A percentile compares a stretch with the other conserved stretches of the same genome.
Conservation (phyloP, 495 filamentous ascomycete genomes). For the Trichoderma reesei region DNA sequence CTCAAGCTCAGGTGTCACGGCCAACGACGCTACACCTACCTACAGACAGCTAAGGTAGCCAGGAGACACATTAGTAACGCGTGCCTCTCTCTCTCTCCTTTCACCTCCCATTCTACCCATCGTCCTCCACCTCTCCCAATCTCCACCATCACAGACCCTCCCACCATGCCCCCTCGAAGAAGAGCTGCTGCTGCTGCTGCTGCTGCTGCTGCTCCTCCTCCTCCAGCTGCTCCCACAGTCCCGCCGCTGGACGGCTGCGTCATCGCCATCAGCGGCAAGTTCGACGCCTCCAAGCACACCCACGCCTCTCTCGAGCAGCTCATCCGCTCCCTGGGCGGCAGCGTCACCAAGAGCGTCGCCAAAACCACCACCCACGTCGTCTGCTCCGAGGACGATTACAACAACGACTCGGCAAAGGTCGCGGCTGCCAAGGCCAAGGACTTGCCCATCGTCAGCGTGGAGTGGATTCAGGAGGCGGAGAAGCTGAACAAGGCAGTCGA, state of each 20-base stretch:
- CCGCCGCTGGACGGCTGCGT: neutral
- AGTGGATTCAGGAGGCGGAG: constrained; percentile 52
- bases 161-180: neutral
- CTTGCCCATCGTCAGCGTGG: constrained; percentile 48
- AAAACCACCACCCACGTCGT: constrained; percentile 51
- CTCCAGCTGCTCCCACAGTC: neutral
- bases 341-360: constrained; percentile 35
- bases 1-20: no score
- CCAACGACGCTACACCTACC: no score
- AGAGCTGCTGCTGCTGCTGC: neutral
- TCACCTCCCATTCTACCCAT: neutral
- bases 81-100: neutral
- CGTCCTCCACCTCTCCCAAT: neutral
- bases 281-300: constrained; percentile 34
- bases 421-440: constrained; percentile 35
- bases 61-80: no score
- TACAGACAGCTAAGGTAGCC: no score
- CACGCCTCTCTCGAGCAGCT: constrained; percentile 38
- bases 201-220: no score
- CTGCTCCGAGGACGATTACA: constrained; percentile 41
- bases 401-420: constrained; percentile 40
- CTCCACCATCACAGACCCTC: neutral
- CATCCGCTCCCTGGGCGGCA: constrained; percentile 41
- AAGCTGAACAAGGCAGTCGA: constrained; percentile 31
- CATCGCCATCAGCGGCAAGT: constrained; percentile 53